phyloP scores from a whole-genome alignment of 208 protist genomes.

The Acanthamoeba royreba region DNA sequence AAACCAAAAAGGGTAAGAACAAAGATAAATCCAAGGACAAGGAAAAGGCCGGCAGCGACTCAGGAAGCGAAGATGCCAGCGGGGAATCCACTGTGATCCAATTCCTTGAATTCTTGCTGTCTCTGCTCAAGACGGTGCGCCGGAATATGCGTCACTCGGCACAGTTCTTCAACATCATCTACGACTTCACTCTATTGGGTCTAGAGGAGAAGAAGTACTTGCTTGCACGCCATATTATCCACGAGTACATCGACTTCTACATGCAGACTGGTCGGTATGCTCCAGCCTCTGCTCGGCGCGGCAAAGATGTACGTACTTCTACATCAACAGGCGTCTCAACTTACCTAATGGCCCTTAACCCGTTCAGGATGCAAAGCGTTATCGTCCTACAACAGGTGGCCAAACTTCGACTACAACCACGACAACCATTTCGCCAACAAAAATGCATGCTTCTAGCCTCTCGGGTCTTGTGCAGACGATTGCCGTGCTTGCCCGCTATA shows the following conservation, averaged over 20 bases:
- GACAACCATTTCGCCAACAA: too few species aligned
- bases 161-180: constrained; percentile 36
- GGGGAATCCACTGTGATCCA: not conserved
- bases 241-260: constrained; percentile 1
- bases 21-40: not conserved
- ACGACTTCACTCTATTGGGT: not conserved
- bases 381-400: not conserved
- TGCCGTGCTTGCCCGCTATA: not conserved
- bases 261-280: not conserved
- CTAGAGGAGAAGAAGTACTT: constrained; percentile 29
- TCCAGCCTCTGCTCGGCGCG: not conserved
- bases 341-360: too few species aligned
- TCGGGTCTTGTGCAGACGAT: not conserved
- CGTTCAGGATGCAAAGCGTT: not conserved
- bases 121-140: not conserved
- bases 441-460: not conserved
- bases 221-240: not conserved
- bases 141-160: not conserved
- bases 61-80: not conserved
- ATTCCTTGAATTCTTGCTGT: not conserved
- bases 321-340: too few species aligned
- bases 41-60: not conserved
- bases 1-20: too few species aligned
- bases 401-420: not conserved
- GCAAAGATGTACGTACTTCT: not conserved